These are phyloP conservation scores for Claviceps fusiformis DNA, from an alignment of 2,329 filamentous ascomycete genomes.

Conservation along the genomic window DNA sequence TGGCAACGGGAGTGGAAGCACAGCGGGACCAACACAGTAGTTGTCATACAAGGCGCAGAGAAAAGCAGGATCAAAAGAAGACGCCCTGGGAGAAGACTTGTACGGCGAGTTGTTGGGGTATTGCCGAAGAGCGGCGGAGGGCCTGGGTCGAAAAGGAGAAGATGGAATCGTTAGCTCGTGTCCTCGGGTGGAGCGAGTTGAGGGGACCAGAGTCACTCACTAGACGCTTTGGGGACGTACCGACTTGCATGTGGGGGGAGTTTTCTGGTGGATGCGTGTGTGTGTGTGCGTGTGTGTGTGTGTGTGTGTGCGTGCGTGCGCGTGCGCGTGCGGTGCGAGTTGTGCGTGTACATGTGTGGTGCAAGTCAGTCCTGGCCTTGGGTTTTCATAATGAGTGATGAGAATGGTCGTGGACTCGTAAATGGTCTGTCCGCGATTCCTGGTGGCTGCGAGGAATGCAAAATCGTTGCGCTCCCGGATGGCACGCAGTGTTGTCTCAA, in stretches of 20 bases:
- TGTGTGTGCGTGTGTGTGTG: too few species aligned
- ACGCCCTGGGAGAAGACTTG: neutral
- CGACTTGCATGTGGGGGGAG: neutral
- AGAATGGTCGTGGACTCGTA: too few species aligned
- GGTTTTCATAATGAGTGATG: too few species aligned
- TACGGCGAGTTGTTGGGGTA: neutral
- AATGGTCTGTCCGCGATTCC: too few species aligned
- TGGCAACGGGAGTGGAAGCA: neutral
- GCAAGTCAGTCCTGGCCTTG: too few species aligned
- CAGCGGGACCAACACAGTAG: neutral
- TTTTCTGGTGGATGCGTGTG: neutral
- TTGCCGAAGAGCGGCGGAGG: neutral
- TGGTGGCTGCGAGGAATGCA: too few species aligned
- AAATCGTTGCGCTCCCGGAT: too few species aligned
- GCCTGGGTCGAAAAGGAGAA: constrained; percentile 3
- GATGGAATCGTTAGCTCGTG: neutral
- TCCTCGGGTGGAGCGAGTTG: neutral
- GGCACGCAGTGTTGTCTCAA: too few species aligned
- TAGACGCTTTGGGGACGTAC: neutral
- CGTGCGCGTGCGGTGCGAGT: neutral
- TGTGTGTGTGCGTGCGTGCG: neutral
- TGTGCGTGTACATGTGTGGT: neutral
- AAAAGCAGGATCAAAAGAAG: neutral
- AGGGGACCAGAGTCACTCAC: neutral
- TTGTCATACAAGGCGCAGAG: neutral